Base-by-base conservation (phyloP, 306 rosid species). In the Cicer bijugum region DNA sequence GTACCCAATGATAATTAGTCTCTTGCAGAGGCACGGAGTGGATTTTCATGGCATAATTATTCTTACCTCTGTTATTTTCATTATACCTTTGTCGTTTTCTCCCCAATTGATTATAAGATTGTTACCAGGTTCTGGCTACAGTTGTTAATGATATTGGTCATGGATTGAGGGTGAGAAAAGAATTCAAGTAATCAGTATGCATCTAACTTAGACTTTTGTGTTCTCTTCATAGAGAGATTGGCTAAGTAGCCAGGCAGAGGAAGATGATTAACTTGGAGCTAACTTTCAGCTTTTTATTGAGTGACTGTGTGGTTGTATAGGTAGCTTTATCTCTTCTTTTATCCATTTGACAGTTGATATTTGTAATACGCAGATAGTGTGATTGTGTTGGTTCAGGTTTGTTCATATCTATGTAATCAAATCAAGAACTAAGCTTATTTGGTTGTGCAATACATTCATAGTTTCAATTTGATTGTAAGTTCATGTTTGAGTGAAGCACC, bases 231-330 rank as follows among this genome's bases (percentile, higher is more conserved):
- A 89, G 88, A 82, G 84, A 84, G 81, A 82, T 80, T 84, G 82
- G 85, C 80, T 80, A 77, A 80, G 55, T 77, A 75, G 86, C 80
- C 79, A 82, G 80, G 73, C 67, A 79, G 76, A 74, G 77, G 87
- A 77, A 84, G 79, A 82, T 79, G 84, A 78, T 86, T 87, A 88
- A 91, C 95, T 84, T 76, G 86, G 90, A 86, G 88, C 99, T 92
- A 88, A 92, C 89, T 80, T 81, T 81, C 80, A 88, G 88, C 87
- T 85, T 82, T 85, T 81, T 71, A 81, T 75, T 69, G 89, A 82
- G 89, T 89, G 89, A 79, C 83, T 80, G 93, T 86, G 92, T 87
- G 93, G 83, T 85, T 87, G 97, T 90, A 95, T 87, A 91, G 97
- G 89, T 87, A 83, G 90, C 83, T 78, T 82, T 78, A 73, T 64